Conservation (phyloP, 1,284 basidiomycete species). For the Earliella scabrosa region DNA sequence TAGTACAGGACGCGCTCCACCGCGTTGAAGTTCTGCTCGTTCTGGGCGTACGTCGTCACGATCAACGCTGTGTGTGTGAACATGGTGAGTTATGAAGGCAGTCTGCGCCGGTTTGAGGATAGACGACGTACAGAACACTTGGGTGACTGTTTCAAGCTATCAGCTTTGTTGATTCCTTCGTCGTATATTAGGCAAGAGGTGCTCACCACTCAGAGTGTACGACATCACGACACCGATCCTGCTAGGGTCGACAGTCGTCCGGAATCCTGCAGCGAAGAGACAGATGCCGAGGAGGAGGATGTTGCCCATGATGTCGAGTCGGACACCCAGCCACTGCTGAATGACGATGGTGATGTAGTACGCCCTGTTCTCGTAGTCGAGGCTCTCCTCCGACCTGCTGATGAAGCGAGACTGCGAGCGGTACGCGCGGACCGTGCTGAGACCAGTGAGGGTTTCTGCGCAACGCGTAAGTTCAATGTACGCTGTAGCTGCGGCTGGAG, state of each 20-base stretch:
- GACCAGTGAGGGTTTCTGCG: conserved; percentile 64
- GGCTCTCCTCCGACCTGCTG: conserved; percentile 46
- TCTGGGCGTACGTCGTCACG: conserved; percentile 59
- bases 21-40: conserved; percentile 75
- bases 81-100: no score
- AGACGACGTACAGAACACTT: conserved; percentile 53
- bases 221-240: conserved; percentile 67
- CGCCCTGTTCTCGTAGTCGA: conserved; percentile 72
- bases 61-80: conserved; percentile 51
- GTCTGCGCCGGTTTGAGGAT: no score
- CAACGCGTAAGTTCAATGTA: conserved; percentile 31
- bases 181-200: neutral
- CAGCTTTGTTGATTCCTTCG: neutral
- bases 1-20: conserved; percentile 71
- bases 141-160: conserved; percentile 47
- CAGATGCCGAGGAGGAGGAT: conserved; percentile 77
- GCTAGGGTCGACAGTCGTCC: conserved; percentile 50
- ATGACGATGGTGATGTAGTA: conserved; percentile 79
- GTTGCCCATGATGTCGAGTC: conserved; percentile 73
- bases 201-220: conserved; percentile 36
- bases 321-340: conserved; percentile 62
- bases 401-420: conserved; percentile 49
- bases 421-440: conserved; percentile 69
- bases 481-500: neutral
- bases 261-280: conserved; percentile 65